Evolutionary conservation across 2,329 filamentous ascomycete species (phyloP), one percentile per base, ranked within the genome.

Genomic region (Beauveria bassiana): DNA sequence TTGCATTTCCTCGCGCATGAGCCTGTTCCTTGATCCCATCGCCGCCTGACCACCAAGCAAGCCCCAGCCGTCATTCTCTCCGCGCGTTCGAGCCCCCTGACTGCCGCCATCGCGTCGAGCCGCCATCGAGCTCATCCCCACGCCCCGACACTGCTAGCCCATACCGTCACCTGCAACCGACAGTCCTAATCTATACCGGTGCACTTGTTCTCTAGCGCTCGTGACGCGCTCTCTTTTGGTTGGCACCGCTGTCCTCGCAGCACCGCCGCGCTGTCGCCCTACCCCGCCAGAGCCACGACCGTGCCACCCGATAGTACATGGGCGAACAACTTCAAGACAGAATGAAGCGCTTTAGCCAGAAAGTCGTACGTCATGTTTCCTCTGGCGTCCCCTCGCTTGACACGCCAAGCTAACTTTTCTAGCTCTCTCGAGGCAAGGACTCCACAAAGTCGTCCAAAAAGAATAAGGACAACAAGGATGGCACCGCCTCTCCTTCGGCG

Each of bases 341-440:
- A 78, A 97, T 98, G 93, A 97, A 96, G 82, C 90, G 91, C 76
- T 96, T 98, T 78, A 90, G 92, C 79, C 91, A 96, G 83, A 91
- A 90, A 89, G 92, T 97, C 83, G 92, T 96, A 86, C 83, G 90
- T 86, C 50, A 12, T 18, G 22, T 10, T 16, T 8, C 14, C 18
- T 45, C 18, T 47, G 42, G 9, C 22, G 8, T 10, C 64, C 61
- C 64, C 47, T 64, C 43, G 18, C 47, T 64, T 67, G 59, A 49
- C 12, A 34, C 20, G 22, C 46, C 31, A 47, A 28, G 24, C 58
- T 60, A 54, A 50, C 45, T 54, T 31, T 61, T 26, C 73, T 84
- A 97, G 91, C 90, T 97, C 80, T 95, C 91, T 76, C 87, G 92
- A 79, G 88, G 89, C 72, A 96, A 96, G 82, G 89, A 85, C 74